Evolutionary conservation across 305 asterid species (phyloP).

Genomic region (Fraxinus latifolia): DNA sequence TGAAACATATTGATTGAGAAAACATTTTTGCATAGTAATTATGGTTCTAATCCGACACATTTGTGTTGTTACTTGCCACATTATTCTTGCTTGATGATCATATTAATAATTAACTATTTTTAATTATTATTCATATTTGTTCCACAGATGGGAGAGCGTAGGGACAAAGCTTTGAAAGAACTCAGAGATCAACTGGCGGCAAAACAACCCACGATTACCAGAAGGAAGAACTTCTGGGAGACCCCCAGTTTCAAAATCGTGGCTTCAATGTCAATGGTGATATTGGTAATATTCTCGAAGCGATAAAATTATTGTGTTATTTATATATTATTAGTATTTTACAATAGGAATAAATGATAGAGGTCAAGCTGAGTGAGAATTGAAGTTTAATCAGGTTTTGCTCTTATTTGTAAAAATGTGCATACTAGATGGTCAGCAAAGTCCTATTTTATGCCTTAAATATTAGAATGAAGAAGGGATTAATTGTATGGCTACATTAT

Average conservation of each 20-base stretch:
- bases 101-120: not conserved
- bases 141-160: conserved; percentile 76
- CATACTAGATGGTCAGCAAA: not conserved
- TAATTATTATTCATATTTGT: not conserved
- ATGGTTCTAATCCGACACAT: not conserved
- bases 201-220: conserved; percentile 41
- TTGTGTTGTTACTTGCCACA: not conserved
- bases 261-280: conserved; percentile 79
- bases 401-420: not conserved
- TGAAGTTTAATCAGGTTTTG: not conserved
- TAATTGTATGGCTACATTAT: not conserved
- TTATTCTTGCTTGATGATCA: not conserved
- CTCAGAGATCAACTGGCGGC: conserved; percentile 67
- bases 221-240: conserved; percentile 76
- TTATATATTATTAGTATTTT: conserved; percentile 22
- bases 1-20: not conserved
- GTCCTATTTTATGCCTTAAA: not conserved
- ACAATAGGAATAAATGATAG: conserved; percentile 29
- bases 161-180: conserved; percentile 75
- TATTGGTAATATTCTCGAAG: conserved; percentile 67
- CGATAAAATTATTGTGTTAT: conserved; percentile 30
- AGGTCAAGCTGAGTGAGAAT: conserved; percentile 12
- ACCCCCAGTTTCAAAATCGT: conserved; percentile 71
- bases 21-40: not conserved
- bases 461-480: not conserved